Evolutionary conservation across 2,329 filamentous ascomycete genomes (phyloP), one percentile per base, ranked within the genome.

Genomic region (Penicillium sp.): DNA sequence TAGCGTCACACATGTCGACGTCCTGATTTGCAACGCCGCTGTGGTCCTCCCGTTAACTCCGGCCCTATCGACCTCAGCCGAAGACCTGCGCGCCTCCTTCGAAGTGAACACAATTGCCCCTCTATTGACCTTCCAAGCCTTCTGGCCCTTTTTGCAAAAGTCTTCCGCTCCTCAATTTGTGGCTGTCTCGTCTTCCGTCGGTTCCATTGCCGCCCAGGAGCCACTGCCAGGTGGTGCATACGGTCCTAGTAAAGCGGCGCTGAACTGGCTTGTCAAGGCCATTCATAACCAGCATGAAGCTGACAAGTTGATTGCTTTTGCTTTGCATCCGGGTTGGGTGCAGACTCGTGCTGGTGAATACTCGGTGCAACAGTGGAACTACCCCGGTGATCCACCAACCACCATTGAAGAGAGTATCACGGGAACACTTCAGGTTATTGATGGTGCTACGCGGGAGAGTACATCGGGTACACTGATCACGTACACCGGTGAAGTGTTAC

Each of bases 21-120:
- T 62, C 13, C 65, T 71, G 22, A 57, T 59, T 47, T 62, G 57
- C 39, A 67, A 65, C 36, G 70, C 67, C 11, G 68, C 56, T 50
- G 66, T 82, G 53, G 79, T 81, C 4, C 78, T 79, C n/a, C 83
- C 84, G 81, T 85, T 87, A 60, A 77, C 80, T 4, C 83, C 83
- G 16, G 78, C 81, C 21, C 81, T 82, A 24, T 18, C 40, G 6
- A 64, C 57, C 3, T 40, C 60, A 2, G 56, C 59, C 5, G 53
- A 59, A 13, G 59, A 58, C 7, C 55, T 67, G 7, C 59, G 52
- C 5, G 18, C 41, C 5, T 54, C 48, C 21, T 61, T 67, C 34
- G 54, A 62, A 38, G 50, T 60, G 24, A 68, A 68, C 54, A 70
- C 75, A 0, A 69, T 78, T 21, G 73, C 68, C 1, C 74, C 75